These are phyloP conservation scores for Cordyceps javanica DNA, from an alignment of 2,329 filamentous ascomycete species.

Conservation along the genomic window DNA sequence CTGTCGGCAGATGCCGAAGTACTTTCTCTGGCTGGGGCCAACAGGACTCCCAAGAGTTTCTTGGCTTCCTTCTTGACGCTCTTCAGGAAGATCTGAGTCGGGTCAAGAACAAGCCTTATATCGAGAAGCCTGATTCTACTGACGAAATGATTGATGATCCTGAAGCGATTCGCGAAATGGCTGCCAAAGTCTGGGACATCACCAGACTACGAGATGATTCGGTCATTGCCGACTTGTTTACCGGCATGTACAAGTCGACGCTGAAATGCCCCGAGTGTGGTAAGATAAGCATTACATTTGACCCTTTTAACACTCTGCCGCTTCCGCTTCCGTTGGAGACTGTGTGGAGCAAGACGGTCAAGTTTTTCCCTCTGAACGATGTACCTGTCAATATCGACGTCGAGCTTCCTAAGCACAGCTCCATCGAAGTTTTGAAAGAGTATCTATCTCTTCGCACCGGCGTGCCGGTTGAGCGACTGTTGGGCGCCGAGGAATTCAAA, in stretches of 20 bases:
- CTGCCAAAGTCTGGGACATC: constrained; percentile 83
- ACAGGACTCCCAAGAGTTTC: constrained; percentile 95
- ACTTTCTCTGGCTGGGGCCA: constrained; percentile 93
- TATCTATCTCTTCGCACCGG: constrained; percentile 63
- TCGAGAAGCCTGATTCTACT: constrained; percentile 94
- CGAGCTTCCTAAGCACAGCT: constrained; percentile 72
- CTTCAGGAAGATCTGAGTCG: constrained; percentile 93
- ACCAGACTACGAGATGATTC: constrained; percentile 91
- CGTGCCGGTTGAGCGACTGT: constrained; percentile 59
- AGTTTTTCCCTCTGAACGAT: constrained; percentile 71
- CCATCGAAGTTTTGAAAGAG: constrained; percentile 62
- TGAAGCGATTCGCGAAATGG: constrained; percentile 74
- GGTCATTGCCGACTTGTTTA: constrained; percentile 91
- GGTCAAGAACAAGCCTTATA: constrained; percentile 92
- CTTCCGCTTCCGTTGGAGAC: constrained; percentile 84
- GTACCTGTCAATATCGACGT: constrained; percentile 65
- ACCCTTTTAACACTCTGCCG: constrained; percentile 93
- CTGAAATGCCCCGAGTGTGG: constrained; percentile 84
- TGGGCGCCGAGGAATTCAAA: constrained; percentile 77
- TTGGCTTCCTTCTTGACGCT: constrained; percentile 90
- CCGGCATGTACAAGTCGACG: constrained; percentile 97
- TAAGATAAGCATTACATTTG: constrained; percentile 98
- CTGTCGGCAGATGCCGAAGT: constrained; percentile 72
- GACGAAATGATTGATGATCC: constrained; percentile 89
- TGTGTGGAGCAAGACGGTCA: constrained; percentile 68